A percentile compares a stretch with the other conserved stretches of the same genome.
phyloP scores from a whole-genome alignment of 2,329 filamentous ascomycete genomes.

The Stachybotrys echinatus region DNA sequence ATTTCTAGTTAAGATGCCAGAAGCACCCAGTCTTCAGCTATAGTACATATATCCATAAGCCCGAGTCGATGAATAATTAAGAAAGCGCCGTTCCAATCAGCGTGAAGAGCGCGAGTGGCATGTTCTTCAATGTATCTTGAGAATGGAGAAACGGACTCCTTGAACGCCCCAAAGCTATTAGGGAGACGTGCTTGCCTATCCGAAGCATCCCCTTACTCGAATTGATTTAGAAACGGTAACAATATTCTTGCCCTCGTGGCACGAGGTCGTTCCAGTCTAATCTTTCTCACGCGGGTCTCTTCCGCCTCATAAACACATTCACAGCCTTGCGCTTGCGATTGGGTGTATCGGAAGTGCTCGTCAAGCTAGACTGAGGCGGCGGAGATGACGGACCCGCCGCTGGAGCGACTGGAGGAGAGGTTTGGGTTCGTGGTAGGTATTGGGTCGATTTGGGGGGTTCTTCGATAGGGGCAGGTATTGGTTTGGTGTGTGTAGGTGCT shows the following conservation, averaged over 20 bases:
- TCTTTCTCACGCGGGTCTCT: constrained; percentile 11
- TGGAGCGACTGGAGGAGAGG: constrained; percentile 7
- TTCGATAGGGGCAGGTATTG: constrained; percentile 4
- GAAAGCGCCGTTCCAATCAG: too few relatives aligned
- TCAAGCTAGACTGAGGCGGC: constrained; percentile 5
- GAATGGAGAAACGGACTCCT: too few relatives aligned
- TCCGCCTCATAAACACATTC: constrained; percentile 47
- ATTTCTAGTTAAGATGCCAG: not conserved
- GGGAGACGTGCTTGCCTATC: too few relatives aligned
- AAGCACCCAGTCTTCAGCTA: not conserved
- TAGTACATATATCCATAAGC: not conserved
- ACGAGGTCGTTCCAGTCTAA: not conserved
- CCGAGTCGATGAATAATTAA: too few relatives aligned
- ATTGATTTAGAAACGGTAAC: too few relatives aligned
- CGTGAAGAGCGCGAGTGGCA: too few relatives aligned
- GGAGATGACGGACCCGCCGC: constrained; percentile 15
- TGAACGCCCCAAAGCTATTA: too few relatives aligned
- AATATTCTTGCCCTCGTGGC: not conserved
- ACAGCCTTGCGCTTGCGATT: constrained; percentile 38
- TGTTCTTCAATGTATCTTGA: too few relatives aligned
- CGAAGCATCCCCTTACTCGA: too few relatives aligned
- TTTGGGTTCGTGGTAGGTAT: constrained; percentile 10
- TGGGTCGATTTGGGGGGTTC: constrained; percentile 8
- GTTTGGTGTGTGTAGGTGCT: constrained; percentile 3
- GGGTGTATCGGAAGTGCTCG: constrained; percentile 5